phyloP scores from a whole-genome alignment of 2,329 filamentous ascomycete genomes.

The Cylindrodendrum hubeiense region DNA sequence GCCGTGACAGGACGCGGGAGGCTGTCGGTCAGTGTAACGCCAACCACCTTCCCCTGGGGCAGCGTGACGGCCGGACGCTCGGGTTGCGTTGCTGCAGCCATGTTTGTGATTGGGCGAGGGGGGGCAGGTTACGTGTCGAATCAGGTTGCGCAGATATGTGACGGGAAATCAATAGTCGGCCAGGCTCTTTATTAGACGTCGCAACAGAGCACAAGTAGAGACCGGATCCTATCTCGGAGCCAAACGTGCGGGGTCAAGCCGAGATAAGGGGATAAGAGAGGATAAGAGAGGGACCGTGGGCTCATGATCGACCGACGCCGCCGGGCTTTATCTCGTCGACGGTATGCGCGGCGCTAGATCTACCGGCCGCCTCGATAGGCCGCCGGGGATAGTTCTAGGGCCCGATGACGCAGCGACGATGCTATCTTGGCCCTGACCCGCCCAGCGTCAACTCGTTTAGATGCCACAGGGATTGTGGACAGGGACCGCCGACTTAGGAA shows the following conservation, averaged over 20 bases:
- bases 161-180: not conserved
- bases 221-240: not conserved
- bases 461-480: not conserved
- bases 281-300: not conserved
- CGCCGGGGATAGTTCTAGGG: not conserved
- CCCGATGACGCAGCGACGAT: not conserved
- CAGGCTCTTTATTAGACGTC: not conserved
- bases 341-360: not conserved
- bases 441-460: too few relatives aligned
- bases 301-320: not conserved
- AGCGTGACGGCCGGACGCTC: conserved; percentile 30
- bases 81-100: conserved; percentile 20
- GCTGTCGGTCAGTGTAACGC: conserved; percentile 30
- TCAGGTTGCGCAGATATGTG: not conserved
- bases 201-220: not conserved
- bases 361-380: not conserved
- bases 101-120: not conserved
- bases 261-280: not conserved
- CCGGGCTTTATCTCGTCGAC: not conserved
- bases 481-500: not conserved
- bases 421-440: not conserved
- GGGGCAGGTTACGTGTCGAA: conserved; percentile 25
- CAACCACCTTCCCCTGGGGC: conserved; percentile 39
- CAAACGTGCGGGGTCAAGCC: not conserved
- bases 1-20: conserved; percentile 48